phyloP scores from a whole-genome alignment of 2,329 filamentous ascomycete genomes.

The Venturia asperata region DNA sequence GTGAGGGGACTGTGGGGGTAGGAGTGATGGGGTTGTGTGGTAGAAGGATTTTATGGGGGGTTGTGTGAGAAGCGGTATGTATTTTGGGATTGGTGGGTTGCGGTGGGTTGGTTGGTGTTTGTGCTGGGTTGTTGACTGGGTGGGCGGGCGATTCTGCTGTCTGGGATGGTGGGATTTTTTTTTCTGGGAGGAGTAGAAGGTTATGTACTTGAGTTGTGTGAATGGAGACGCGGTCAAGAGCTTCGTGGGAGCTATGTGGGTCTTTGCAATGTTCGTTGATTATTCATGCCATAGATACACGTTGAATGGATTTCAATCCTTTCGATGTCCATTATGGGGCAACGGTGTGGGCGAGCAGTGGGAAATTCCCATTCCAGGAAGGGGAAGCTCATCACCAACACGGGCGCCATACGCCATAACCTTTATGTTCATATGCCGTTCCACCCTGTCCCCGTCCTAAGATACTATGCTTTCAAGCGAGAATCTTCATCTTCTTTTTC shows the following conservation, averaged over 20 bases:
- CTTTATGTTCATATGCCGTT: background rate
- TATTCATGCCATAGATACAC: background rate
- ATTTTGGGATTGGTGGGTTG: no score
- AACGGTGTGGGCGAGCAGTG: background rate
- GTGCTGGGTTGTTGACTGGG: no score
- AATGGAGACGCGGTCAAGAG: no score
- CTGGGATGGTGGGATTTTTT: no score
- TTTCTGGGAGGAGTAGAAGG: no score
- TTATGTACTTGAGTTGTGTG: background rate
- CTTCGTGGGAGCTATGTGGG: background rate
- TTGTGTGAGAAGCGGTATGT: no score
- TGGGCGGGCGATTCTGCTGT: no score
- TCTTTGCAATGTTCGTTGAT: background rate
- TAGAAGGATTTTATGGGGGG: no score
- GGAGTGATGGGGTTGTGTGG: no score
- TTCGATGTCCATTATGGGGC: background rate
- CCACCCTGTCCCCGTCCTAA: slow-evolving; percentile 24
- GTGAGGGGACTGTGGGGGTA: no score
- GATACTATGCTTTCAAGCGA: slow-evolving; percentile 38
- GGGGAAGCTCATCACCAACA: background rate
- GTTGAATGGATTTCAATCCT: background rate
- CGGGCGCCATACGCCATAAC: slow-evolving; percentile 1
- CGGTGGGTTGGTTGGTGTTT: no score
- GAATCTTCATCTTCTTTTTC: slow-evolving; percentile 48
- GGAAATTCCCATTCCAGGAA: background rate